Conservation (phyloP, 2,329 filamentous ascomycete species). For the Emmonsiellopsis sp. region DNA sequence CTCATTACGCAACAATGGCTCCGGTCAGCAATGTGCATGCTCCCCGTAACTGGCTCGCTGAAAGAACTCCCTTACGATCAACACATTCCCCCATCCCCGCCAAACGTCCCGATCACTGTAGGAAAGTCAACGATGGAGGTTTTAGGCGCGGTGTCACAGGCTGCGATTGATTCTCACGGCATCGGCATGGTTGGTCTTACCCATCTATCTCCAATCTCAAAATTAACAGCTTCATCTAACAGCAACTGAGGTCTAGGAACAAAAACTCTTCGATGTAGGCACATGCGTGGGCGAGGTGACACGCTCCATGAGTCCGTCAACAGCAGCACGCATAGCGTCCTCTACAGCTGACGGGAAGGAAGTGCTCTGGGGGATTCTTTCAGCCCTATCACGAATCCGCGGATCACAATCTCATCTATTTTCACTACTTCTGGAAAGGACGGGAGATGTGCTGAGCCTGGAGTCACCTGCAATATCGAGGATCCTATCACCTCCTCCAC, state of each 20-base stretch:
- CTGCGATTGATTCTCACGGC: slow-evolving; percentile 66
- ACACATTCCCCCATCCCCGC: slow-evolving; percentile 50
- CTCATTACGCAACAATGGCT: slow-evolving; percentile 65
- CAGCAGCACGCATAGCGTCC: not conserved
- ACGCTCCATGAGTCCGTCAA: not conserved
- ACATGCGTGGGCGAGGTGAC: slow-evolving; percentile 1
- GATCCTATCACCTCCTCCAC: not conserved
- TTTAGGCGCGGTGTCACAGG: slow-evolving; percentile 63
- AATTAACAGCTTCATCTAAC: not conserved
- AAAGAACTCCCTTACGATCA: slow-evolving; percentile 44
- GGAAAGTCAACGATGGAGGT: slow-evolving; percentile 57
- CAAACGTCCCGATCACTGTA: slow-evolving; percentile 56
- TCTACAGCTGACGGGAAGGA: slow-evolving; percentile 1
- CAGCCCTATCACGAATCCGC: slow-evolving; percentile 2
- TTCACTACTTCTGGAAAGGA: not conserved
- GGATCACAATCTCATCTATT: slow-evolving; percentile 6
- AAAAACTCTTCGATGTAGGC: slow-evolving; percentile 8
- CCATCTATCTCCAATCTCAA: not conserved
- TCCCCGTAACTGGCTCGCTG: slow-evolving; percentile 57
- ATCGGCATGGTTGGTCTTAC: slow-evolving; percentile 58
- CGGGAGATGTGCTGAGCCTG: not conserved
- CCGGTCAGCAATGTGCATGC: slow-evolving; percentile 62
- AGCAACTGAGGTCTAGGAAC: not conserved
- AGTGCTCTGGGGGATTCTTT: slow-evolving; percentile 7
- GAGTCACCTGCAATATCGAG: not conserved